A percentile compares a stretch with the other conserved stretches of the same genome.
These are phyloP conservation scores for Verbena officinalis DNA, from an alignment of 257 asterid genomes.

Conservation along the genomic window DNA sequence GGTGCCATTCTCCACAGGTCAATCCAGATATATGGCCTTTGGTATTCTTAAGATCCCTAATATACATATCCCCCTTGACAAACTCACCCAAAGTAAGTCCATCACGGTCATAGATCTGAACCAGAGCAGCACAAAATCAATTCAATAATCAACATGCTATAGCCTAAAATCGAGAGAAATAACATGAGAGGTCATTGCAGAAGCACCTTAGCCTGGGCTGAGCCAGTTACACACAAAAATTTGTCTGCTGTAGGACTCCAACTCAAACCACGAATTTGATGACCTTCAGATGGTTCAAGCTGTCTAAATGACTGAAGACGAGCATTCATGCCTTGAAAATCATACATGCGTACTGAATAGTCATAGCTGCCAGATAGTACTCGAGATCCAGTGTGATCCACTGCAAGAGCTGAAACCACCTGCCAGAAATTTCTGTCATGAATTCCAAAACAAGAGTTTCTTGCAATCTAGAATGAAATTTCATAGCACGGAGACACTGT, in stretches of 20 bases:
- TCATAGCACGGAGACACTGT: not conserved
- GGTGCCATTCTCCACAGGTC: conserved; percentile 98
- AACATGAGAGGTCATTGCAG: conserved; percentile 15
- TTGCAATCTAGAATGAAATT: not conserved
- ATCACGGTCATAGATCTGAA: conserved; percentile 94
- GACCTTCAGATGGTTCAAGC: conserved; percentile 97
- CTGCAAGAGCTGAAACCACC: conserved; percentile 93
- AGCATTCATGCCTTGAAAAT: conserved; percentile 98
- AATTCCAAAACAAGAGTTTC: conserved; percentile 16
- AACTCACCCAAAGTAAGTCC: conserved; percentile 94
- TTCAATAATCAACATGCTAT: conserved; percentile 18
- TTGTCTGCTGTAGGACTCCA: conserved; percentile 98
- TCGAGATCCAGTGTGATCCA: conserved; percentile 92
- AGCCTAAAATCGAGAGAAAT: conserved; percentile 16
- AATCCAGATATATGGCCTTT: conserved; percentile 96
- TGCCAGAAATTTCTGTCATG: conserved; percentile 37
- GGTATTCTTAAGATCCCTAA: conserved; percentile 92
- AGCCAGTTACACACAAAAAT: conserved; percentile 94
- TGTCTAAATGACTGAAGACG: conserved; percentile 94
- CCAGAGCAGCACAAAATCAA: conserved; percentile 26
- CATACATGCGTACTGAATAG: conserved; percentile 91
- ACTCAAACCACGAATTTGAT: conserved; percentile 94
- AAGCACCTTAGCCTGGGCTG: conserved; percentile 96
- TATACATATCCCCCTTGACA: conserved; percentile 97
- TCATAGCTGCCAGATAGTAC: conserved; percentile 95